A percentile compares a stretch with the other conserved stretches of the same genome.
phyloP scores from a whole-genome alignment of 306 rosid genomes.

The Fagus crenata region DNA sequence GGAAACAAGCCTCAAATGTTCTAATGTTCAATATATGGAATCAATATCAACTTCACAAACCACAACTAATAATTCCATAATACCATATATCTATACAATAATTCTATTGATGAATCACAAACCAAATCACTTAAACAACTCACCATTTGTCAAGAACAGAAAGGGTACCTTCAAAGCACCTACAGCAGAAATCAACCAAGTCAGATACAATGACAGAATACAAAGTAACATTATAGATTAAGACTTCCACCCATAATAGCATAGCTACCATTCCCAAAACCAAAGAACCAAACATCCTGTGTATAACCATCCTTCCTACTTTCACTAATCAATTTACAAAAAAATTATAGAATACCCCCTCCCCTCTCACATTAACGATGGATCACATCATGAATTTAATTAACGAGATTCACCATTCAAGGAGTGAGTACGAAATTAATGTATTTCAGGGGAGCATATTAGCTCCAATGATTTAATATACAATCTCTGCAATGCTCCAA shows the following conservation, averaged over 20 bases:
- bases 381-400: too few species aligned
- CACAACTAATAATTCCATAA: neutral
- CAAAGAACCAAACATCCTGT: neutral
- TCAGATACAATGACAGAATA: neutral
- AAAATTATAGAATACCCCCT: too few species aligned
- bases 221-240: neutral
- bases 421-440: too few species aligned
- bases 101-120: neutral
- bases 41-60: neutral
- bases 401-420: too few species aligned
- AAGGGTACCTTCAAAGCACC: slow-evolving; percentile 35
- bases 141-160: slow-evolving; percentile 42
- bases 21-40: neutral
- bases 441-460: too few species aligned
- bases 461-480: too few species aligned
- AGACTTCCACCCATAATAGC: neutral
- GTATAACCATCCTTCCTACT: neutral
- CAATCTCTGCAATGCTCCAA: too few species aligned
- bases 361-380: too few species aligned
- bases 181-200: neutral
- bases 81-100: neutral
- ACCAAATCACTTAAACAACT: neutral
- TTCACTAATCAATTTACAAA: neutral
- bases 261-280: neutral
- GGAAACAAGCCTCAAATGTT: neutral